Base-by-base conservation (phyloP, 176 grass and related monocot species). In the Secale cereale region DNA sequence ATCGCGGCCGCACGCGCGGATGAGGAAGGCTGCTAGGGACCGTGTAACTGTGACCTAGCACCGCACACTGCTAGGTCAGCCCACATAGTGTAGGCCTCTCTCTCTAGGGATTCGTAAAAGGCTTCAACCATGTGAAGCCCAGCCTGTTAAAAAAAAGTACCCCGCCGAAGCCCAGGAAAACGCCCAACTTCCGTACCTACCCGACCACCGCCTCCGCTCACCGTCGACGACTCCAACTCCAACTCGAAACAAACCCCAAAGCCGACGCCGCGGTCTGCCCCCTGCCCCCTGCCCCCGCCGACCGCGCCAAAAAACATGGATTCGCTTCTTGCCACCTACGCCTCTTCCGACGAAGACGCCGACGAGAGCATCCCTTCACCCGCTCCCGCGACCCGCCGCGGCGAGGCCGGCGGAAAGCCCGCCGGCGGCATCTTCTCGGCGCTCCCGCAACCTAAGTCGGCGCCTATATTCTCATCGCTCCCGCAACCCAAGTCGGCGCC, bases 311-410 rank as follows among this genome's bases (percentile, higher is more conserved):
- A 43, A 79, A 61, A 1, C 31, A 98, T 98, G 97, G 97, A 98
- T 85, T 92, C 93, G 72, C 88, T 98, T 16, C 80, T 95, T n/a
- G 93, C 97, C 26, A 98, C 69, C 88, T 98, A 98, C 83, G 97
- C 91, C 85, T 95, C 93, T 87, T 89, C 86, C 65, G 85, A 85
- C 56, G 97, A 98, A 11, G 92, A 91, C 7, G 81, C 60, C 28
- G 89, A 88, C 48, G 84, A 91, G 54, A 66, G 80, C 27, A 56
- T 85, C 29, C 70, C 83, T 4, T 29, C 80, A 45, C 83, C 73
- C 0, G 6, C 64, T n/a, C 59, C 57, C 8, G 33, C 16, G 59
- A 31, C 19, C 78, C 26, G 61, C 40, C 65, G 52, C 30, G 27
- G 77, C 22, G 48, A 85, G 66, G 50, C 67, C 22, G 5, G 37